Percentiles rank a stretch among this genome's conserved stretches.
These are phyloP conservation scores for Aureobasidium subglaciale DNA, from an alignment of 2,329 filamentous ascomycete species.

Conservation along the genomic window DNA sequence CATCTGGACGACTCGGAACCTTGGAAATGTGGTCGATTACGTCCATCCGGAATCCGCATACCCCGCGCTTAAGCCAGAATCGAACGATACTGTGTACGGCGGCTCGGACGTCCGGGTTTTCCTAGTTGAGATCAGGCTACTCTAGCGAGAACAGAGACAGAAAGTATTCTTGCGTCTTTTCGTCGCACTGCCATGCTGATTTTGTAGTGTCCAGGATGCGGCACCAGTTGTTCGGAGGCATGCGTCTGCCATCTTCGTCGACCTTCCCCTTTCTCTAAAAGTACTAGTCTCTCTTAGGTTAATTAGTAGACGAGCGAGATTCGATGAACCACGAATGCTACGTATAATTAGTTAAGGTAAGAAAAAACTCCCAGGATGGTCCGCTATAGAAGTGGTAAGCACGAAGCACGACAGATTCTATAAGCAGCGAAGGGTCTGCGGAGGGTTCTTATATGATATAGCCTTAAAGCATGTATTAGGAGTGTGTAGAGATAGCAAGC, in stretches of 20 bases:
- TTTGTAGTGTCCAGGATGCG: conserved; percentile 48
- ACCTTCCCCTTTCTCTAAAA: conserved; percentile 44
- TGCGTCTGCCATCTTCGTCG: conserved; percentile 48
- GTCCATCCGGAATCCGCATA: conserved; percentile 38
- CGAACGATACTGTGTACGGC: conserved; percentile 55
- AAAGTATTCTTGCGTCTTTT: conserved; percentile 67
- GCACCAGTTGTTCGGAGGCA: conserved; percentile 67
- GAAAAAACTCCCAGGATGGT: not conserved
- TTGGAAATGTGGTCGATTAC: conserved; percentile 25
- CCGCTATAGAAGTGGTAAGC: not conserved
- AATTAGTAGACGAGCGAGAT: conserved; percentile 42
- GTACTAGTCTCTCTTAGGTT: conserved; percentile 49
- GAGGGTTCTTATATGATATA: not conserved
- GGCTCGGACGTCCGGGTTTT: conserved; percentile 57
- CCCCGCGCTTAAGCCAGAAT: conserved; percentile 70
- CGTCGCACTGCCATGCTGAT: conserved; percentile 64
- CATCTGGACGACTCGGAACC: conserved; percentile 20
- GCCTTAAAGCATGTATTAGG: too few species aligned
- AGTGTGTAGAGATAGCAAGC: not conserved
- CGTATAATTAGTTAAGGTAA: conserved; percentile 40
- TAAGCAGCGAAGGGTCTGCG: not conserved
- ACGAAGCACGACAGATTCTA: not conserved
- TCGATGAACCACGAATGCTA: conserved; percentile 54
- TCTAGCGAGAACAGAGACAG: conserved; percentile 68
- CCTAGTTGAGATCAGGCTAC: conserved; percentile 81